phyloP scores from a whole-genome alignment of 257 asterid genomes.

The Leonotis leonurus region DNA sequence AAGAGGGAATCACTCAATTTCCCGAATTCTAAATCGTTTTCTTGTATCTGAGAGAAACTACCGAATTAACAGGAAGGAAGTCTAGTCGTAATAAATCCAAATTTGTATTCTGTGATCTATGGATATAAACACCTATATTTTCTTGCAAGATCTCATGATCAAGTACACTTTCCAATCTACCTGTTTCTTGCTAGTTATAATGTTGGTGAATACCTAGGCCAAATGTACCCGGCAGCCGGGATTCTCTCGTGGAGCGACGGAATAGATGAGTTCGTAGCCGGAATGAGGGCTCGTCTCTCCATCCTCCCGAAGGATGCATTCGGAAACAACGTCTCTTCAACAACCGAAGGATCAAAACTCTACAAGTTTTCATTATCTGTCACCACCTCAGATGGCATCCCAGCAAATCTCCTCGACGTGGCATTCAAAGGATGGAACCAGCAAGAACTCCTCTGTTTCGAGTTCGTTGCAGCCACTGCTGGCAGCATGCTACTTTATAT shows the following conservation, averaged over 20 bases:
- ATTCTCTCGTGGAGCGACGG: slow-evolving; percentile 54
- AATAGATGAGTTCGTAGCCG: slow-evolving; percentile 50
- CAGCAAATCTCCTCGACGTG: slow-evolving; percentile 34
- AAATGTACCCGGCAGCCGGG: slow-evolving; percentile 69
- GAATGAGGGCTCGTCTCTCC: slow-evolving; percentile 41
- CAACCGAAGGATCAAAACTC: slow-evolving; percentile 29
- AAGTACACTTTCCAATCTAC: too few species aligned
- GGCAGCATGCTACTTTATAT: slow-evolving; percentile 64
- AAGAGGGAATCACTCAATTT: too few species aligned
- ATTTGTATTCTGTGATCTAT: too few species aligned
- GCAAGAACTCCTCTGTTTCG: slow-evolving; percentile 43
- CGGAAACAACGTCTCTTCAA: slow-evolving; percentile 66
- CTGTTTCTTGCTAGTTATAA: too few species aligned
- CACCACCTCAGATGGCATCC: slow-evolving; percentile 28
- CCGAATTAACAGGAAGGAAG: too few species aligned
- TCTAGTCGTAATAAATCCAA: too few species aligned
- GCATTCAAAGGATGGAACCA: slow-evolving; percentile 53
- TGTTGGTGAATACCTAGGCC: slow-evolving; percentile 33
- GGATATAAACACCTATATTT: too few species aligned
- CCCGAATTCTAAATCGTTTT: too few species aligned
- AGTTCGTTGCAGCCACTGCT: slow-evolving; percentile 49
- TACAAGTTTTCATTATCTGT: slow-evolving; percentile 38
- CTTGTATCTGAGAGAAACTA: too few species aligned
- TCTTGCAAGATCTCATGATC: too few species aligned
- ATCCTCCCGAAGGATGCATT: slow-evolving; percentile 84